Evolutionary conservation across 768 basidiomycete genomes (phyloP).

Genomic region (Phanerodontia chrysosporium): DNA sequence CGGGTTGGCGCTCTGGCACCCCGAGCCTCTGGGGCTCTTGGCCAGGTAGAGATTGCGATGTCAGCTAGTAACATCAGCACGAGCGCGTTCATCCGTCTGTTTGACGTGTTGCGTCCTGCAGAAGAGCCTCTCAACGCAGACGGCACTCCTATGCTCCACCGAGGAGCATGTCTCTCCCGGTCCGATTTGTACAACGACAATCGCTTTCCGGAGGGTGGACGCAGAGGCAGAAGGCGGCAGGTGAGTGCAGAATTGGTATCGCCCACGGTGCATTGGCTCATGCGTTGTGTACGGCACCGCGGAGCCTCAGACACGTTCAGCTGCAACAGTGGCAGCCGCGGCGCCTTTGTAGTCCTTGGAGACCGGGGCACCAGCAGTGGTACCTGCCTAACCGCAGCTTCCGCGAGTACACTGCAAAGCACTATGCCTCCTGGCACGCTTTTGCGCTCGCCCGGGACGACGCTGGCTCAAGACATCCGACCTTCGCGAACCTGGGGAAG

Average conservation of each 20-base stretch:
- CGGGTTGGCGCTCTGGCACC: background rate
- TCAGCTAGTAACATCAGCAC: background rate
- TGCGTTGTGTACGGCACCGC: too few relatives aligned
- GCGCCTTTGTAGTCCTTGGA: background rate
- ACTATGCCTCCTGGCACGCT: conserved; percentile 8
- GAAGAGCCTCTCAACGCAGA: background rate
- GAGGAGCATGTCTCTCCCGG: background rate
- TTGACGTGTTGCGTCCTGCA: background rate
- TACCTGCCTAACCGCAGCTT: background rate
- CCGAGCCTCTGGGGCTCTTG: background rate
- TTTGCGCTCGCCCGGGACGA: conserved; percentile 6
- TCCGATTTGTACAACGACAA: background rate
- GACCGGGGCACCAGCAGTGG: background rate
- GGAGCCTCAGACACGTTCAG: background rate
- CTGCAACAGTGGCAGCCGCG: background rate
- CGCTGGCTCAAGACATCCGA: too few relatives aligned
- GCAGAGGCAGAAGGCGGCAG: background rate
- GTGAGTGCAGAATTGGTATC: too few relatives aligned
- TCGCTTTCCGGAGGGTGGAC: background rate
- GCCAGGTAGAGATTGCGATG: conserved; percentile 1
- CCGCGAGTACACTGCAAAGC: conserved; percentile 4
- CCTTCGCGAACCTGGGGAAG: too few relatives aligned
- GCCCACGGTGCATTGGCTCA: too few relatives aligned
- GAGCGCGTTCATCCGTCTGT: background rate
- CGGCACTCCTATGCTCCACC: background rate